Conservation (phyloP, 2,329 filamentous ascomycete species). For the Atkinsonella texensis region DNA sequence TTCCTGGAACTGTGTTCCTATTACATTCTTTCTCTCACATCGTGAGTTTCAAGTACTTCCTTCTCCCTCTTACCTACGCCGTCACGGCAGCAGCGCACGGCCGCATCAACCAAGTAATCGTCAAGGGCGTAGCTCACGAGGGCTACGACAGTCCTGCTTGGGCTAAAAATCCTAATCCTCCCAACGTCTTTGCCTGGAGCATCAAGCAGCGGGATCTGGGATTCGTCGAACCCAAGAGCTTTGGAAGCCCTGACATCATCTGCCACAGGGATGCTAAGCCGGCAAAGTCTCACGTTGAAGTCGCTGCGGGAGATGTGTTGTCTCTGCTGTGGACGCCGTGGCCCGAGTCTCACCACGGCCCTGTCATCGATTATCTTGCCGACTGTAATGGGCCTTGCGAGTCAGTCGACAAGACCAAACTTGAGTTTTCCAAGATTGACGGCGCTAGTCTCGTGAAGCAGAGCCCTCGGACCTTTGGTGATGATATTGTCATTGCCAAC, state of each 20-base stretch:
- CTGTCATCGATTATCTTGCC: constrained; percentile 33
- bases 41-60: constrained; percentile 3
- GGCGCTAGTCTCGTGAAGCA: constrained; percentile 26
- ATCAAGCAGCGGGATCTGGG: constrained; percentile 31
- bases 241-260: constrained; percentile 31
- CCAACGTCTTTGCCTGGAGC: constrained; percentile 27
- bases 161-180: constrained; percentile 24
- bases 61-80: constrained; percentile 13
- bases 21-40: too few relatives aligned
- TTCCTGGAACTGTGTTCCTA: neutral
- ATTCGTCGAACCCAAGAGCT: constrained; percentile 34
- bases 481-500: constrained; percentile 33
- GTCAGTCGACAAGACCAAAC: constrained; percentile 26
- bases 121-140: constrained; percentile 30
- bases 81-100: constrained; percentile 18
- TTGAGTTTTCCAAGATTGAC: constrained; percentile 37
- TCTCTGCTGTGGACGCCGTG: constrained; percentile 36
- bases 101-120: constrained; percentile 28
- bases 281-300: constrained; percentile 26
- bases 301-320: constrained; percentile 33
- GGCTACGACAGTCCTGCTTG: constrained; percentile 27
- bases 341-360: constrained; percentile 36
- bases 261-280: constrained; percentile 32
- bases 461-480: constrained; percentile 25
- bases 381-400: constrained; percentile 31